phyloP scores from a whole-genome alignment of 2,329 filamentous ascomycete species.

The Annulohypoxylon truncatum region DNA sequence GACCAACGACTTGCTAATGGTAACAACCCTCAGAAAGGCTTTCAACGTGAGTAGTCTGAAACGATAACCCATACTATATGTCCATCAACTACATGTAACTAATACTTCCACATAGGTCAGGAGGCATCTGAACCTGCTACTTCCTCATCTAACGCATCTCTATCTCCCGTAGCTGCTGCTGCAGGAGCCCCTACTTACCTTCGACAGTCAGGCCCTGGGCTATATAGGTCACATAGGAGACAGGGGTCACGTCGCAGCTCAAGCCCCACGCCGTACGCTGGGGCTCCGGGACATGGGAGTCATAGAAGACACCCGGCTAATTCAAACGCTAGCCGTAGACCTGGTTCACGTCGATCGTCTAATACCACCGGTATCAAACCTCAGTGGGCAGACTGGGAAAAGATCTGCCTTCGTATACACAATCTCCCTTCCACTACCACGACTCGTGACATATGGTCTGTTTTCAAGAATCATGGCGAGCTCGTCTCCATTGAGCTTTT shows the following conservation, averaged over 20 bases:
- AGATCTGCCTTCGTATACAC: conserved; percentile 35
- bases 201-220: not conserved
- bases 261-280: not conserved
- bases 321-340: not conserved
- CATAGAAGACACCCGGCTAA: not conserved
- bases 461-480: conserved; percentile 36
- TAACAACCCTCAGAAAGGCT: not conserved
- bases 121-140: not conserved
- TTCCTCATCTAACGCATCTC: not conserved
- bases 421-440: conserved; percentile 28
- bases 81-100: not conserved
- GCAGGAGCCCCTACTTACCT: not conserved
- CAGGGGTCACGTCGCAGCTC: not conserved
- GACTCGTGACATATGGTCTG: conserved; percentile 33
- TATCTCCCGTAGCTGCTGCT: not conserved
- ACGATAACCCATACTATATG: not conserved
- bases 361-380: conserved; percentile 28
- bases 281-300: not conserved
- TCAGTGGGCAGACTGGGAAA: conserved; percentile 41
- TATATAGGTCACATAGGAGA: not conserved
- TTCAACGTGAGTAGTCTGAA: not conserved
- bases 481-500: conserved; percentile 40
- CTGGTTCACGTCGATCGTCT: not conserved
- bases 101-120: not conserved
- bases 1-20: not conserved